Base-by-base conservation (phyloP, 768 basidiomycete species). In the Russula compacta region DNA sequence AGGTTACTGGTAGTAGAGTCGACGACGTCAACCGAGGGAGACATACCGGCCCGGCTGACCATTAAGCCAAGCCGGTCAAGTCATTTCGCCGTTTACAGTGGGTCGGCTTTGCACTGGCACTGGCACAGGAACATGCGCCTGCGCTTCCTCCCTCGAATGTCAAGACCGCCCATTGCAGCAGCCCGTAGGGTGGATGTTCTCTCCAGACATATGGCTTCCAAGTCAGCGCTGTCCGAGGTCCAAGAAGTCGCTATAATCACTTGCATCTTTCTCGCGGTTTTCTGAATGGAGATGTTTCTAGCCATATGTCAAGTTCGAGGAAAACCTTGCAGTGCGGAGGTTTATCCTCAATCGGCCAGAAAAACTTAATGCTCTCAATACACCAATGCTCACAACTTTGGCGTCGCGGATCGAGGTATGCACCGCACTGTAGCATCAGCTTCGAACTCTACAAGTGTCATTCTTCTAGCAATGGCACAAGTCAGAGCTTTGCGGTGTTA, bases 291-390 rank as follows among this genome's bases (percentile, higher is more conserved):
- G 60, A 66, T 3, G 8, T 44, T 24, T 56, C 36, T 55, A 71
- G 67, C 65, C 73, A 21, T 77, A 81, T 43, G 85, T 93, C 32
- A 74, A 82, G 38, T 92, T 89, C 68, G 83, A 89, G 70, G 84
- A 86, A 29, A 81, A 81, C 54, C 76, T 82, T 46, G 76, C 78
- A 59, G 69, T 84, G 32, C 79, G 92, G 61, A 83, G 80, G 24
- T 93, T 86, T 69, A 78, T 82, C 44, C 82, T 98, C 56, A 95
- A 97, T 69, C 80, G 94, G 56, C 83, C 89, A 0, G 71, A 71
- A 61, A 89, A 90, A 72, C 78, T 89, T 38, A 98, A 98, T 75
- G 84, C 91, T 2, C 79, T 98, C 57, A 83, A 91, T 70, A 76
- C 80, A 43, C 76, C 81, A 40, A 95, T 97, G 92, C 81, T 97